phyloP scores from a whole-genome alignment of 2,329 filamentous ascomycete species.

The Sclerotinia spermophila region DNA sequence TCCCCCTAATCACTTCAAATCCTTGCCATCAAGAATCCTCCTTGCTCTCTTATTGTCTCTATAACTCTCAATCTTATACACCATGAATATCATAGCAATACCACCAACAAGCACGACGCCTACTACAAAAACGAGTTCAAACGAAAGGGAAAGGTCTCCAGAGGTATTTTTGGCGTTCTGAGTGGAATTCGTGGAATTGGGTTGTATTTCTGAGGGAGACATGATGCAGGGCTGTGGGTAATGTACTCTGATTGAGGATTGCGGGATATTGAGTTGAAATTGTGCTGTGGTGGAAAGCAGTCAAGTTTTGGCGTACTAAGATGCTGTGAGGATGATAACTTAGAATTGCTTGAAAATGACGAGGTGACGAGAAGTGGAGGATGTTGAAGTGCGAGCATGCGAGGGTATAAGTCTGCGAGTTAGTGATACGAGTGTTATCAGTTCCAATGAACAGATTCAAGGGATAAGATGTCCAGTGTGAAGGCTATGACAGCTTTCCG shows the following conservation, averaged over 20 bases:
- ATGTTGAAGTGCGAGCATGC: neutral
- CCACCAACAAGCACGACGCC: neutral
- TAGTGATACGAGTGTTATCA: too few relatives aligned
- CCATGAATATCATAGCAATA: neutral
- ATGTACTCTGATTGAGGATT: neutral
- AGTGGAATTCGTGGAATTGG: neutral
- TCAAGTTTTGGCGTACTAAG: accelerated
- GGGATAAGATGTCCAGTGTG: accelerated
- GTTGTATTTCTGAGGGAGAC: neutral
- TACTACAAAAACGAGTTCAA: neutral
- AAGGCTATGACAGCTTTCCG: neutral
- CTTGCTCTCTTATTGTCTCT: neutral
- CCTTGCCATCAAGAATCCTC: neutral
- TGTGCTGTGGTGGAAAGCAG: neutral
- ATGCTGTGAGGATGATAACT: neutral
- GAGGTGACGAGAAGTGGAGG: neutral
- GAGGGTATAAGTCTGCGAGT: neutral
- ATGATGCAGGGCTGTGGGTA: neutral
- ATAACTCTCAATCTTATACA: neutral
- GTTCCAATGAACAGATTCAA: neutral
- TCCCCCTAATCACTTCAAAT: too few relatives aligned
- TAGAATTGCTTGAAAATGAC: neutral
- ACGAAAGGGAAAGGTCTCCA: neutral
- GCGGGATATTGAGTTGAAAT: neutral
- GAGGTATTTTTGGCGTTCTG: neutral